Percentiles rank a stretch among this genome's conserved stretches.
Conservation (phyloP, 2,329 filamentous ascomycete species). For the Bipolaris bicolor region DNA sequence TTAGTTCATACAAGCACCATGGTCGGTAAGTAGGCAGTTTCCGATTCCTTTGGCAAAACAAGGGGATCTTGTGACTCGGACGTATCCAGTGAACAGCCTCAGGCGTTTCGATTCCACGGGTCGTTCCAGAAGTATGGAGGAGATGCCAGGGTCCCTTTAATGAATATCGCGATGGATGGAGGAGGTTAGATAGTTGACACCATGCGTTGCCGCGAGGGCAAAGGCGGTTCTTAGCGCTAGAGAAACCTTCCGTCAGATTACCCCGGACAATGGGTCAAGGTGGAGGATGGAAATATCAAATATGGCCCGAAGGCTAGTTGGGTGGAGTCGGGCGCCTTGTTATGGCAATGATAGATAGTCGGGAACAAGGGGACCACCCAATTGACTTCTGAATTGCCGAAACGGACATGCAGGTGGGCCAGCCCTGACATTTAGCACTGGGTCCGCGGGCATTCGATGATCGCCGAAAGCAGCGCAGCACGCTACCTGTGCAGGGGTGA, state of each 20-base stretch:
- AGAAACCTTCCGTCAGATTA: slow-evolving; percentile 10
- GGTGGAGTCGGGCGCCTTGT: slow-evolving; percentile 3
- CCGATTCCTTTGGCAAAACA: slow-evolving; percentile 2
- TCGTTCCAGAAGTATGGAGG: neutral
- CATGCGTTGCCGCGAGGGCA: slow-evolving; percentile 7
- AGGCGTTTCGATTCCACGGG: too few species aligned
- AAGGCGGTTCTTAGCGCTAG: slow-evolving; percentile 12
- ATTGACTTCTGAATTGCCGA: slow-evolving; percentile 21
- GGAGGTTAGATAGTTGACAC: slow-evolving; percentile 1
- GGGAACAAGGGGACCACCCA: slow-evolving; percentile 25
- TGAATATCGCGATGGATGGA: slow-evolving; percentile 2
- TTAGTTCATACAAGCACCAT: slow-evolving; percentile 26
- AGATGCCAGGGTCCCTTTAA: neutral
- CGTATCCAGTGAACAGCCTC: neutral
- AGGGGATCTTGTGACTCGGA: slow-evolving; percentile 9
- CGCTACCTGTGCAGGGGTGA: slow-evolving; percentile 22
- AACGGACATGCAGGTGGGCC: slow-evolving; percentile 23
- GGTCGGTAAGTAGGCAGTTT: slow-evolving; percentile 15
- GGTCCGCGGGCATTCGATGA: slow-evolving; percentile 20
- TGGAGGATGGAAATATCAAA: slow-evolving; percentile 13
- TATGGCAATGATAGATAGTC: slow-evolving; percentile 6
- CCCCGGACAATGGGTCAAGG: slow-evolving; percentile 10
- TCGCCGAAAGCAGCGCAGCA: slow-evolving; percentile 13
- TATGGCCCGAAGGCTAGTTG: slow-evolving; percentile 4
- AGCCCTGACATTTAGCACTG: slow-evolving; percentile 20